Evolutionary conservation across 805 yeast species (phyloP).

Genomic region (Clavispora carvajalis): DNA sequence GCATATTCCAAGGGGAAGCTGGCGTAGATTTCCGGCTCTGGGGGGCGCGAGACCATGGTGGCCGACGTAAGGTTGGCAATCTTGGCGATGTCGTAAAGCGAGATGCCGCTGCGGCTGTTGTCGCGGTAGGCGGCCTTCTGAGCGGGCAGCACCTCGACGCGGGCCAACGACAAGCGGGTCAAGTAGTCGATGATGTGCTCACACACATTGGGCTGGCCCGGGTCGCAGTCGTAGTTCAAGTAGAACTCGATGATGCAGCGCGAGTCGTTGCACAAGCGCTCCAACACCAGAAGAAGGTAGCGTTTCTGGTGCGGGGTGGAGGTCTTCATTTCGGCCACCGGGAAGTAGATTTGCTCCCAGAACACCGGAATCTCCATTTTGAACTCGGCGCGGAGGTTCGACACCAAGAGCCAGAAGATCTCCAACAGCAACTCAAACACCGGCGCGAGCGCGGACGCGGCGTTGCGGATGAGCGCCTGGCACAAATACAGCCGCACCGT

Average conservation of each 20-base stretch:
- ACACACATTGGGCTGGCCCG: constrained; percentile 73
- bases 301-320: constrained; percentile 91
- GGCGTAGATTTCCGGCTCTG: constrained; percentile 49
- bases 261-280: constrained; percentile 82
- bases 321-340: constrained; percentile 86
- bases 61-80: constrained; percentile 74
- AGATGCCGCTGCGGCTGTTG: constrained; percentile 46
- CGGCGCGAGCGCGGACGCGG: constrained; percentile 86
- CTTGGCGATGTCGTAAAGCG: constrained; percentile 68
- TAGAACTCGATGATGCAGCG: constrained; percentile 87
- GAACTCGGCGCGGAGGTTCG: constrained; percentile 80
- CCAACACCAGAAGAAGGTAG: constrained; percentile 74
- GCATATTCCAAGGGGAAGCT: constrained; percentile 76
- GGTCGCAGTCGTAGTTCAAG: constrained; percentile 92
- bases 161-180: constrained; percentile 62
- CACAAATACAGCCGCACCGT: constrained; percentile 83
- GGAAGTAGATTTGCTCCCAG: constrained; percentile 87
- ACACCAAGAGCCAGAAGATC: constrained; percentile 84
- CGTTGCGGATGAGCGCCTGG: constrained; percentile 79
- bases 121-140: constrained; percentile 51
- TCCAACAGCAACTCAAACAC: constrained; percentile 89
- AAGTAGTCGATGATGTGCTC: constrained; percentile 78
- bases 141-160: constrained; percentile 65
- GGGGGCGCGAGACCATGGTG: constrained; percentile 50
- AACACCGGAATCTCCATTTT: constrained; percentile 93